Conservation (phyloP, 345 rosid genomes). For the Citrus sp. region DNA sequence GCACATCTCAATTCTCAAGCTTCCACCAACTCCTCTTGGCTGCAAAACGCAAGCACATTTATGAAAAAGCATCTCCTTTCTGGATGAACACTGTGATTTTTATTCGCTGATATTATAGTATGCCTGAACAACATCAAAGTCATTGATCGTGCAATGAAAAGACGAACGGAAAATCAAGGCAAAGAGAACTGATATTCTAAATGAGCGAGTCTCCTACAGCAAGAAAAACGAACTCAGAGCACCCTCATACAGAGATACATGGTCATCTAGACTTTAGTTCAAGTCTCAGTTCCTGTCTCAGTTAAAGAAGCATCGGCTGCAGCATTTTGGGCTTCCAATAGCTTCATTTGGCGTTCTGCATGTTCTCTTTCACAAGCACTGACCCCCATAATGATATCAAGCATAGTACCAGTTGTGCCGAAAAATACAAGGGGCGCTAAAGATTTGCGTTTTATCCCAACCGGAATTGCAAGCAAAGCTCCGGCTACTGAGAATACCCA, state of each 20-base stretch:
- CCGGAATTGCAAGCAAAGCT: slow-evolving; percentile 86
- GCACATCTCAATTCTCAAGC: background rate
- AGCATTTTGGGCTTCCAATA: slow-evolving; percentile 61
- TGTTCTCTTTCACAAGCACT: slow-evolving; percentile 93
- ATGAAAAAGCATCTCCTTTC: background rate
- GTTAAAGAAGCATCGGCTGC: slow-evolving; percentile 24
- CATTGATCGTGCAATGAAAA: slow-evolving; percentile 1
- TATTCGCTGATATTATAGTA: background rate
- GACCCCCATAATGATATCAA: slow-evolving; percentile 84
- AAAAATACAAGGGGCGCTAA: slow-evolving; percentile 88
- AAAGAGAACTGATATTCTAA: background rate
- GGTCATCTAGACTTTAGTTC: background rate
- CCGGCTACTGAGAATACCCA: slow-evolving; percentile 91
- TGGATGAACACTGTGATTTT: background rate
- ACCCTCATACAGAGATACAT: background rate
- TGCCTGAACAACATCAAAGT: background rate
- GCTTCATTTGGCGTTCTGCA: slow-evolving; percentile 89
- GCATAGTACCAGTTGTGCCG: slow-evolving; percentile 97
- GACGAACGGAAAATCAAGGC: background rate
- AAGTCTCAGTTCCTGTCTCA: slow-evolving; percentile 21
- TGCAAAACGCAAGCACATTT: background rate
- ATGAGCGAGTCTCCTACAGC: background rate
- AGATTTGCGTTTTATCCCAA: slow-evolving; percentile 87
- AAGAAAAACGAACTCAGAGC: background rate
- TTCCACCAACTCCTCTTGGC: background rate